phyloP scores from a whole-genome alignment of 148 eudicot species.

The Amaranthus palmeri region DNA sequence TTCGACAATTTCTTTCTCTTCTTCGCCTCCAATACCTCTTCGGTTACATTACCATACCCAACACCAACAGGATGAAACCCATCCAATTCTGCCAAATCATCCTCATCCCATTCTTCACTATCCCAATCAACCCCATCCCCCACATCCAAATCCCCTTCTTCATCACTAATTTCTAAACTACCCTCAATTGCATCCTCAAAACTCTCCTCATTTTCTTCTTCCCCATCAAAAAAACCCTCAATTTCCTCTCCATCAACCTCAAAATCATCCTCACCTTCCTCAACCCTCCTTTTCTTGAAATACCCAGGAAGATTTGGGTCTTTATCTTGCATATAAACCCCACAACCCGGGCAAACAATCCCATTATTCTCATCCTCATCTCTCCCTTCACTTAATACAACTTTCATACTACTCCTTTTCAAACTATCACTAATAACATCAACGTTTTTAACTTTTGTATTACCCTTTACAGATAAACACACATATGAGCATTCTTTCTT shows the following conservation, averaged over 20 bases:
- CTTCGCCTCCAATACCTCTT: slow-evolving; percentile 46
- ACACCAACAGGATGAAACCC: slow-evolving; percentile 74
- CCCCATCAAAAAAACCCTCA: slow-evolving; percentile 36
- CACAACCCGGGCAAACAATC: slow-evolving; percentile 86
- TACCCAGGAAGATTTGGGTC: slow-evolving; percentile 80
- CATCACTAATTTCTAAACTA: slow-evolving; percentile 34
- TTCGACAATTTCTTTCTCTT: slow-evolving; percentile 55
- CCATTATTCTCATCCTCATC: slow-evolving; percentile 71
- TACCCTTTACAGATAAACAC: slow-evolving; percentile 45
- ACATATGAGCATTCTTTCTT: slow-evolving; percentile 25
- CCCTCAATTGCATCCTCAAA: slow-evolving; percentile 41
- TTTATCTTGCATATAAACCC: slow-evolving; percentile 91
- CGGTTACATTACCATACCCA: slow-evolving; percentile 84
- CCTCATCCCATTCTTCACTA: slow-evolving; percentile 67
- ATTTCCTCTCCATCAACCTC: slow-evolving; percentile 34
- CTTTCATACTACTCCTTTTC: slow-evolving; percentile 38
- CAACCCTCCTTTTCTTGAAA: slow-evolving; percentile 42
- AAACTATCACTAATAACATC: slow-evolving; percentile 29
- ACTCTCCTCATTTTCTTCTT: slow-evolving; percentile 22
- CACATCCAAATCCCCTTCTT: slow-evolving; percentile 30
- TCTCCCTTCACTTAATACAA: slow-evolving; percentile 81
- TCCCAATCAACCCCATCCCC: slow-evolving; percentile 54
- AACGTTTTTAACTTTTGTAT: slow-evolving; percentile 32
- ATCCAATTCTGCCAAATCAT: slow-evolving; percentile 42
- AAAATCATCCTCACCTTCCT: slow-evolving; percentile 26